Evolutionary conservation across 805 yeast genomes (phyloP), one percentile per base, ranked within the genome.

Genomic region (Candida ortonii): DNA sequence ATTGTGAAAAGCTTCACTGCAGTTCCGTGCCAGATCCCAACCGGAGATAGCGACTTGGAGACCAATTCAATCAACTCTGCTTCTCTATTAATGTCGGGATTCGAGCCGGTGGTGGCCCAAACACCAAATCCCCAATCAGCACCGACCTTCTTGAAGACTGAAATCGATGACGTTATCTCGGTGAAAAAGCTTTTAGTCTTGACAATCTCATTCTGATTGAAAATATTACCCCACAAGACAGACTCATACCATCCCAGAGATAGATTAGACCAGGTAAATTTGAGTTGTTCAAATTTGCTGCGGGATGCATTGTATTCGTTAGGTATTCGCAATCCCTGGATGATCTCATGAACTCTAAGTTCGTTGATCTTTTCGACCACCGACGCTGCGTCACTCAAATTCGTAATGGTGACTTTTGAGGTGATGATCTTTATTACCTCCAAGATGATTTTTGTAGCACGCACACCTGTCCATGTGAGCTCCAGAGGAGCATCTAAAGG

Each of bases 181-280:
- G 59, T 52, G 2, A 73, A 52, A 16, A 50, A 24, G 11, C 44
- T 49, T 28, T 43, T 57, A 8, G 46, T 21, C 33, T 44, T 39
- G 19, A 61, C 61, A 32, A 67, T 54, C 12, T 71, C 67, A 39
- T 62, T 57, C 33, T 49, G 58, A 15, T 55, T 45, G 46, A 68
- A 82, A 0, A 82, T 68, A 20, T 65, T 60, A 2, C 79, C 76
- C 79, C 84, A 82, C 16, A 84, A 49, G 7, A 82, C 62, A 4
- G 83, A 70, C 24, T 71, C 67, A 56, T 84, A 84, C 95, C 95
- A 85, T 0, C 88, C 89, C 16, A 84, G 60, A 0, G 85, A 77
- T 16, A 68, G 51, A 34, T 62, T 62, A 24, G 74, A 70, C 95
- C 95, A 85, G 5, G 61, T 54, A 46, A 84, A 80, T 39, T 54